A percentile compares a stretch with the other conserved stretches of the same genome.
Evolutionary conservation across 2,329 filamentous ascomycete species (phyloP).

Genomic region (Emydomyces testavorans): DNA sequence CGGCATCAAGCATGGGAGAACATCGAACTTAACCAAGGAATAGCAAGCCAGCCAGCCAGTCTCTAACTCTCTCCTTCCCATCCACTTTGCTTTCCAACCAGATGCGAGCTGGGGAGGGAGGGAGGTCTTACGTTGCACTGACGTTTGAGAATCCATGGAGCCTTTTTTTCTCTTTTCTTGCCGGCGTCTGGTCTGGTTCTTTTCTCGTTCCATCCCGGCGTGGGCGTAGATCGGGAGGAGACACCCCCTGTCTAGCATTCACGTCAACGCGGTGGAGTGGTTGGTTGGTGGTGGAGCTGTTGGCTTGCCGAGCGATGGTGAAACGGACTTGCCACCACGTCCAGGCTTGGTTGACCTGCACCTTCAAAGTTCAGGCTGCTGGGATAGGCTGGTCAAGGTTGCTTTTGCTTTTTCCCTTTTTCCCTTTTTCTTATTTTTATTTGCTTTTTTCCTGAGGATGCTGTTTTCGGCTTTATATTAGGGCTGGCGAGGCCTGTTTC

Average conservation of each 20-base stretch:
- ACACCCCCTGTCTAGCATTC: slow-evolving; percentile 1
- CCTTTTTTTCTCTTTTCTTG: background rate
- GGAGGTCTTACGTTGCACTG: slow-evolving; percentile 7
- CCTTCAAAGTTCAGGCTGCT: background rate
- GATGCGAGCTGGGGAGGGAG: background rate
- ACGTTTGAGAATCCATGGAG: slow-evolving; percentile 12
- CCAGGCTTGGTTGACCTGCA: background rate
- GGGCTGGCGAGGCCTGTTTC: too few relatives aligned
- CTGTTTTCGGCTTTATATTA: too few relatives aligned
- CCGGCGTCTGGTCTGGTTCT: background rate
- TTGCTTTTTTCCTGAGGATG: too few relatives aligned
- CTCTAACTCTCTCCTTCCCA: background rate
- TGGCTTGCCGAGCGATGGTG: slow-evolving; percentile 3
- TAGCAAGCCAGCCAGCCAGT: too few relatives aligned
- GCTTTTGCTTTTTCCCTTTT: background rate
- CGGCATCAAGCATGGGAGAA: too few relatives aligned
- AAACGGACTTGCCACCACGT: background rate
- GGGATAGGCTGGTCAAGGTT: background rate
- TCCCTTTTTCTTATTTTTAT: background rate
- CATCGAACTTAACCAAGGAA: too few relatives aligned
- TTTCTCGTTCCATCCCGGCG: background rate
- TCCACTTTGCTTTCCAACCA: background rate
- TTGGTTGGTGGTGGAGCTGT: slow-evolving; percentile 5
- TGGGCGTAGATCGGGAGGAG: background rate
- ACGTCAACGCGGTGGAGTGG: background rate